Evolutionary conservation across 371 early-diverging fungal species (phyloP), one percentile per base, ranked within the genome.

Genomic region (Capillidium heterosporum): DNA sequence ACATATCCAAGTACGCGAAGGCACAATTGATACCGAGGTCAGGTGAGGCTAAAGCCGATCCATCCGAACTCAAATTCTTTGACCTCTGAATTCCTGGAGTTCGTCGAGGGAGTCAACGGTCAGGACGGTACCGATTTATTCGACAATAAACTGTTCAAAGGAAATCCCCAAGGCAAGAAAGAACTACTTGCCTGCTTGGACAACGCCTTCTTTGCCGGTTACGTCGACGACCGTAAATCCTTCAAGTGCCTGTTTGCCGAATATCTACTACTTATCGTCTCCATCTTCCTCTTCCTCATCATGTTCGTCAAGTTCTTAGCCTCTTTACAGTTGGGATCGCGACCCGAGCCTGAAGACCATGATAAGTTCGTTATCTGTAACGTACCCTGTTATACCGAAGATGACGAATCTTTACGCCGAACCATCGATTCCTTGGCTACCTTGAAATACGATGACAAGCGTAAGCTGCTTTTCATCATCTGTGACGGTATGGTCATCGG

Each of bases 351-450:
- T 15, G 89, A 91, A 63, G 78, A 86, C 56, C 82, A 84, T 58
- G 85, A 88, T 69, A 83, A 86, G 57, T 98, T 97, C 67, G 87
- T 89, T 43, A 83, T 97, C 48, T 79, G 78, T 51, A 79, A 81
- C 53, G 73, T 81, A 8, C 95, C 99, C 4, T 98, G 98, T 74
- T 99, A 98, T 69, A 95, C 98, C 10, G 99, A 99, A 69, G 93
- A 87, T 48, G 87, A 87, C 58, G 92, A 90, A 21, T 93, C 94
- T 19, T 75, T 99, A 28, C 76, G 81, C 48, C 75, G 78, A 55
- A 97, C 99, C 0, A 76, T 99, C 39, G 87, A 95, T 61, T 93
- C 95, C 8, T 69, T 99, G n/a, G 85, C 93, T 3, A 67, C 71
- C 19, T 78, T 92, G 48, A 70, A 79, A 2, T 99, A 97, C 63